phyloP scores from a whole-genome alignment of 148 eudicot species.

The Chenopodium berlandieri region DNA sequence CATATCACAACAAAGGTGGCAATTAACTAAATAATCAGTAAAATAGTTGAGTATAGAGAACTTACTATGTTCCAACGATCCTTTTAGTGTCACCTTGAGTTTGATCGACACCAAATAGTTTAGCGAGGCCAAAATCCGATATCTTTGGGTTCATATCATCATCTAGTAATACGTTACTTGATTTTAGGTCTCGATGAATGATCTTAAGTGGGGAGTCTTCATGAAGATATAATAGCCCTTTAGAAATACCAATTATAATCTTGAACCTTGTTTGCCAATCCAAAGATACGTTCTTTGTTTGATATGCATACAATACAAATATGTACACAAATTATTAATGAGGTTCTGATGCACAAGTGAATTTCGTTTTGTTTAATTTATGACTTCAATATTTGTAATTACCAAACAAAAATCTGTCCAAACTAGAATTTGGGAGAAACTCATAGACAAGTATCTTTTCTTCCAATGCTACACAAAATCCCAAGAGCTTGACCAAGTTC shows the following conservation, averaged over 20 bases:
- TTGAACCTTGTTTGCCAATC: constrained; percentile 14
- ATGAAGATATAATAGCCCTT: constrained; percentile 24
- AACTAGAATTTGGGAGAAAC: constrained; percentile 40
- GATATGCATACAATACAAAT: not conserved
- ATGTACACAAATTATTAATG: not conserved
- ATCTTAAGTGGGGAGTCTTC: constrained; percentile 25
- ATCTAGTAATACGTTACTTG: constrained; percentile 37
- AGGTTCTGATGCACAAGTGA: not conserved
- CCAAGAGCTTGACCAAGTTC: constrained; percentile 38
- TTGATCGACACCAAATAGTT: constrained; percentile 31
- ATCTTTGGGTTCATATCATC: constrained; percentile 35
- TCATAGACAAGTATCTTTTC: constrained; percentile 43
- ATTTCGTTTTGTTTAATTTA: not conserved
- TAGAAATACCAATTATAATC: constrained; percentile 20
- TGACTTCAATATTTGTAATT: not conserved
- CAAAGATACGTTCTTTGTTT: not conserved
- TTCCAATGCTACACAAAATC: constrained; percentile 28
- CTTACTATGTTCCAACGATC: constrained; percentile 31
- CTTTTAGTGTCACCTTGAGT: constrained; percentile 25
- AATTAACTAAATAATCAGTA: not conserved
- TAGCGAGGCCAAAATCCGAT: constrained; percentile 46
- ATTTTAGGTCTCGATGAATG: constrained; percentile 28
- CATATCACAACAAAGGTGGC: not conserved
- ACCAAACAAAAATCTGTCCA: constrained; percentile 36
- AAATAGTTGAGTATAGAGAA: not conserved